phyloP scores from a whole-genome alignment of 1,284 basidiomycete species.

The Leccinum brunneo-olivaceum region DNA sequence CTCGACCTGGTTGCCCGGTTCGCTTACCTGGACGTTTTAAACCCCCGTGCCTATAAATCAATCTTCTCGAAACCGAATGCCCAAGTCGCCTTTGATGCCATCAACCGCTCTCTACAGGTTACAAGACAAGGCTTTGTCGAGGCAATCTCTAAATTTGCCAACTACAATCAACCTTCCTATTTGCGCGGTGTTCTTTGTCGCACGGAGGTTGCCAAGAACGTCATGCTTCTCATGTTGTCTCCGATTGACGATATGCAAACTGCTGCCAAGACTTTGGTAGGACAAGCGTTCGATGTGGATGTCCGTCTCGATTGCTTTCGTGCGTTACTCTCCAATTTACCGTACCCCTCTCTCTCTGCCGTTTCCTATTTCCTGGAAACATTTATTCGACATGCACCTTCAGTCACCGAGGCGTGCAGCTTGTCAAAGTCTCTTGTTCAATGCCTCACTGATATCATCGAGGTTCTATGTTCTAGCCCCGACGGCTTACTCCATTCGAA shows the following conservation, averaged over 20 bases:
- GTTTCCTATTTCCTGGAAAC: slow-evolving; percentile 58
- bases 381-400: slow-evolving; percentile 58
- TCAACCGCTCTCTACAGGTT: slow-evolving; percentile 53
- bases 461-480: slow-evolving; percentile 70
- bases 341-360: slow-evolving; percentile 62
- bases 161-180: slow-evolving; percentile 46
- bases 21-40: slow-evolving; percentile 63
- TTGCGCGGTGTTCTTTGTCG: slow-evolving; percentile 48
- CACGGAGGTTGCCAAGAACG: slow-evolving; percentile 47
- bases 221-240: slow-evolving; percentile 71
- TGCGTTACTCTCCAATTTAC: slow-evolving; percentile 60
- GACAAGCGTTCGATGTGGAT: slow-evolving; percentile 80
- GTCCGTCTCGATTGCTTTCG: slow-evolving; percentile 82
- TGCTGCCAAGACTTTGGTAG: slow-evolving; percentile 69
- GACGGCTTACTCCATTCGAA: slow-evolving; percentile 62
- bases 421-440: slow-evolving; percentile 83
- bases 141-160: slow-evolving; percentile 55
- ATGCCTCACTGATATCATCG: slow-evolving; percentile 87
- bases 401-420: slow-evolving; percentile 77
- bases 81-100: slow-evolving; percentile 35
- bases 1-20: slow-evolving; percentile 51
- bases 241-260: slow-evolving; percentile 70
- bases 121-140: slow-evolving; percentile 60
- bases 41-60: slow-evolving; percentile 41
- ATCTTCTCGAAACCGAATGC: slow-evolving; percentile 31